Evolutionary conservation across 2,329 filamentous ascomycete genomes (phyloP).

Genomic region (Sporothrix curviconia): DNA sequence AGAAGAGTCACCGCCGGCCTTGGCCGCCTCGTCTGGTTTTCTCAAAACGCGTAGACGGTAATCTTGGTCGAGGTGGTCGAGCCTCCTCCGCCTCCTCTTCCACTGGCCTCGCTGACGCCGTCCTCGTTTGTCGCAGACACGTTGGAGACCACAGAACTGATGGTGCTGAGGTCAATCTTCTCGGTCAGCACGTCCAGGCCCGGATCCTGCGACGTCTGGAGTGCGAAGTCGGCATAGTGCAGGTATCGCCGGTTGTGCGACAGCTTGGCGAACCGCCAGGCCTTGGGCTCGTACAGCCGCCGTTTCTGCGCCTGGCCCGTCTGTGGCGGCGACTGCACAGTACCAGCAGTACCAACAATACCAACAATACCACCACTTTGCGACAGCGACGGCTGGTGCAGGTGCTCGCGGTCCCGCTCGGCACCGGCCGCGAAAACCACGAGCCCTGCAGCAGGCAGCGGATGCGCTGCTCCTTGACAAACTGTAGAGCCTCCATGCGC

Average conservation of each 20-base stretch:
- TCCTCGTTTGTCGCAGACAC: slow-evolving; percentile 62
- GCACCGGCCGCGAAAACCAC: slow-evolving; percentile 65
- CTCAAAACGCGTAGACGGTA: slow-evolving; percentile 72
- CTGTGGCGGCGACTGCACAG: slow-evolving; percentile 27
- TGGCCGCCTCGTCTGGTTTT: slow-evolving; percentile 34
- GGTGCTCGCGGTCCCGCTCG: slow-evolving; percentile 31
- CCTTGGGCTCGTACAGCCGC: slow-evolving; percentile 41
- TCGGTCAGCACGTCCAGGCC: slow-evolving; percentile 66
- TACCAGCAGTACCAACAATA: no score
- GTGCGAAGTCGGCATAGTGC: slow-evolving; percentile 80
- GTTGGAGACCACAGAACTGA: slow-evolving; percentile 92
- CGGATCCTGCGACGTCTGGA: slow-evolving; percentile 58
- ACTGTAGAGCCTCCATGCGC: slow-evolving; percentile 84
- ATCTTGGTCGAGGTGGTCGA: slow-evolving; percentile 67
- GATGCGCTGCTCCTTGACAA: slow-evolving; percentile 94
- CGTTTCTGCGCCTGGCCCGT: slow-evolving; percentile 32
- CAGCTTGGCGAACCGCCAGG: slow-evolving; percentile 79
- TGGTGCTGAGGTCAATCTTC: slow-evolving; percentile 78
- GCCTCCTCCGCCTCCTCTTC: slow-evolving; percentile 15
- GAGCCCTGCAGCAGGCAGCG: slow-evolving; percentile 80
- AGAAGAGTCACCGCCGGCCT: slow-evolving; percentile 26
- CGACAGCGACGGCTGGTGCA: slow-evolving; percentile 31
- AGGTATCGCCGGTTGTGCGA: slow-evolving; percentile 87
- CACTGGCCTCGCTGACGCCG: slow-evolving; percentile 37
- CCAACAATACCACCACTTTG: slow-evolving; percentile 27